Evolutionary conservation across 2,329 filamentous ascomycete species (phyloP), one percentile per base, ranked within the genome.

Genomic region (Apiospora malaysiana): DNA sequence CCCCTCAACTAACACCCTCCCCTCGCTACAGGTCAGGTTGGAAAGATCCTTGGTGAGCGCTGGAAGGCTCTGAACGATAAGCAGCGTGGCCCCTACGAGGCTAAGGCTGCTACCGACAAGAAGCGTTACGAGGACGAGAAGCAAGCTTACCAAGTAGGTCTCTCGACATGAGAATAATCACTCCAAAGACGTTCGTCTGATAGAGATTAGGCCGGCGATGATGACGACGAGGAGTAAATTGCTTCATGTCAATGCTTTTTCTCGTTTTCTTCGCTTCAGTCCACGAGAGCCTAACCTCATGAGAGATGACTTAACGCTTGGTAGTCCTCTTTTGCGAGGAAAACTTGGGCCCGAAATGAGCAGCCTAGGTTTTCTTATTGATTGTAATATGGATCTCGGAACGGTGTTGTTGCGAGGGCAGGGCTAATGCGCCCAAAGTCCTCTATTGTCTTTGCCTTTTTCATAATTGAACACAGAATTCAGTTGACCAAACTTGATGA

Each of bases 41-140:
- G 96, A 86, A 98, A 98, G 90, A 89, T 96, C 80, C 94, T 99
- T 73, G 96, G 96, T 85, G 95, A 98, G 90, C 93, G 93, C 87
- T 99, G 96, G 96, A 99, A 99, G 94, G 93, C 92, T 72, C 89
- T 99, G 75, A 93, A 90, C 84, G 94, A 97, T 77, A 94, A 96
- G 89, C 94, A 98, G 84, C 94, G 95, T 79, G 86, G 88, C 74
- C 96, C 96, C 14, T 99, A 98, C 80, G 95, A 98, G 86, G 93
- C 94, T 82, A 98, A 98, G 92, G 96, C 96, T 81, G 94, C 93
- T 69, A 88, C 92, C 75, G 96, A 99, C 86, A 99, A 98, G 94
- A 97, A 98, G 92, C 92, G 96, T 74, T 99, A 98, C 82, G 95
- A 98, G 84, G 94, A 97, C 77, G 94, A 98, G 90, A 99, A 99